These are phyloP conservation scores for Zygosaccharomyces lentus DNA, from an alignment of 805 yeast species.

Conservation along the genomic window DNA sequence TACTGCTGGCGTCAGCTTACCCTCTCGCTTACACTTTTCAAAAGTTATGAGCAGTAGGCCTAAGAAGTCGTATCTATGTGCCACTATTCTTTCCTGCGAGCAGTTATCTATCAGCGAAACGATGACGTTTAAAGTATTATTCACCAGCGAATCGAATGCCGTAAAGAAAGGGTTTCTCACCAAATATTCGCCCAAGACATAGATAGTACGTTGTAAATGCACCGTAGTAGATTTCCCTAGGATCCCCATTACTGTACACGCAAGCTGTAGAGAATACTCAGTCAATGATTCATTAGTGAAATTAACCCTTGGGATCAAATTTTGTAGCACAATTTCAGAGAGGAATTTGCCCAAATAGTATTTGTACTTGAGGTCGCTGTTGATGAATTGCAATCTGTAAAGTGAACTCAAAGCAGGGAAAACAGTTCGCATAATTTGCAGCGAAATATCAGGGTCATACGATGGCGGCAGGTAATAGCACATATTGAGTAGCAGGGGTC, in stretches of 20 bases:
- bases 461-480: slow-evolving; percentile 31
- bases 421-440: slow-evolving; percentile 17
- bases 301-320: slow-evolving; percentile 26
- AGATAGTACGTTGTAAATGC: slow-evolving; percentile 26
- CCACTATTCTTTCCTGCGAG: slow-evolving; percentile 21
- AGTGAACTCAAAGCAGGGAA: slow-evolving; percentile 25
- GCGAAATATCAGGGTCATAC: slow-evolving; percentile 16
- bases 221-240: slow-evolving; percentile 13
- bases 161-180: slow-evolving; percentile 31
- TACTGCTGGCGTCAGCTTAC: slow-evolving; percentile 11
- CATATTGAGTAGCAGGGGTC: slow-evolving; percentile 25
- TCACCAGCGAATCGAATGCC: slow-evolving; percentile 14
- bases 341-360: slow-evolving; percentile 18
- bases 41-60: slow-evolving; percentile 20
- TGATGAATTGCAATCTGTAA: slow-evolving; percentile 16
- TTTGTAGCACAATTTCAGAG: slow-evolving; percentile 26
- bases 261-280: slow-evolving; percentile 9
- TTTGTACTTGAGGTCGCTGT: slow-evolving; percentile 7
- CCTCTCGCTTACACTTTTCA: slow-evolving; percentile 29
- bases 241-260: slow-evolving; percentile 5
- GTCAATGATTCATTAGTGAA: slow-evolving; percentile 22
- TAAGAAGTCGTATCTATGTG: slow-evolving; percentile 27
- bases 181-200: slow-evolving; percentile 27
- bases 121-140: slow-evolving; percentile 15
- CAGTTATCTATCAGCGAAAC: slow-evolving; percentile 8